Evolutionary conservation across 495 filamentous ascomycete genomes (phyloP).

Genomic region (Bryoglossum gracile): DNA sequence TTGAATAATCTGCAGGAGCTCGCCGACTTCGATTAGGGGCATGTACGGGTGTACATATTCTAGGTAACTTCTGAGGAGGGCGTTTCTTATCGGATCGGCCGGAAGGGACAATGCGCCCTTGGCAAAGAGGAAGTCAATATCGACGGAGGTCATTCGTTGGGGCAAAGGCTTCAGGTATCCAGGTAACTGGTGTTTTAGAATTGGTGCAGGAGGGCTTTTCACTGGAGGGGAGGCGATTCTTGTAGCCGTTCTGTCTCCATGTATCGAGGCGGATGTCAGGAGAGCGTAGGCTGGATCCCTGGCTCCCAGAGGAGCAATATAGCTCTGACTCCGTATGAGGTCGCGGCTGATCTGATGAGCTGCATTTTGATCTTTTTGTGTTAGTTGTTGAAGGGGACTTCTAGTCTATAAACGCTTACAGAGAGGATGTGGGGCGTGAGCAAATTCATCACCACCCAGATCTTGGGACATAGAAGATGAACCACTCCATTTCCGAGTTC

Average conservation of each 20-base stretch:
- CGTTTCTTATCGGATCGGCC: slow-evolving; percentile 57
- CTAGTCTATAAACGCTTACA: slow-evolving; percentile 12
- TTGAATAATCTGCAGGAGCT: slow-evolving; percentile 61
- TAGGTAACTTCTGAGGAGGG: slow-evolving; percentile 65
- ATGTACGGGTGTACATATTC: slow-evolving; percentile 86
- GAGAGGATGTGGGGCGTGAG: slow-evolving; percentile 48
- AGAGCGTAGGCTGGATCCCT: slow-evolving; percentile 11
- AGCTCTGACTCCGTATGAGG: slow-evolving; percentile 10
- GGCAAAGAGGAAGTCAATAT: slow-evolving; percentile 63
- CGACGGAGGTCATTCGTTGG: slow-evolving; percentile 57
- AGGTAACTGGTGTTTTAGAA: slow-evolving; percentile 40
- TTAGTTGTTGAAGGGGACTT: background rate
- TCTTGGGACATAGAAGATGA: slow-evolving; percentile 24
- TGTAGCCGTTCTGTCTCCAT: slow-evolving; percentile 16
- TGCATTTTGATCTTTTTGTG: slow-evolving; percentile 18
- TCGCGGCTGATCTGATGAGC: slow-evolving; percentile 17
- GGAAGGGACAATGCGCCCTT: slow-evolving; percentile 74
- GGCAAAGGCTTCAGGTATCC: slow-evolving; percentile 70
- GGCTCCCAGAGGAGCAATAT: slow-evolving; percentile 1
- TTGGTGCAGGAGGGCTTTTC: slow-evolving; percentile 18
- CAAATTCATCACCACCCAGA: slow-evolving; percentile 20
- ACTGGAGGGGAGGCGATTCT: slow-evolving; percentile 8
- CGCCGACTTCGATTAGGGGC: slow-evolving; percentile 73
- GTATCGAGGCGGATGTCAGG: slow-evolving; percentile 15
- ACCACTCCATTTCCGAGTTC: slow-evolving; percentile 25